Percentiles rank a stretch among this genome's conserved stretches.
Conservation (phyloP, 306 rosid species). For the Cucurbita moschata region DNA sequence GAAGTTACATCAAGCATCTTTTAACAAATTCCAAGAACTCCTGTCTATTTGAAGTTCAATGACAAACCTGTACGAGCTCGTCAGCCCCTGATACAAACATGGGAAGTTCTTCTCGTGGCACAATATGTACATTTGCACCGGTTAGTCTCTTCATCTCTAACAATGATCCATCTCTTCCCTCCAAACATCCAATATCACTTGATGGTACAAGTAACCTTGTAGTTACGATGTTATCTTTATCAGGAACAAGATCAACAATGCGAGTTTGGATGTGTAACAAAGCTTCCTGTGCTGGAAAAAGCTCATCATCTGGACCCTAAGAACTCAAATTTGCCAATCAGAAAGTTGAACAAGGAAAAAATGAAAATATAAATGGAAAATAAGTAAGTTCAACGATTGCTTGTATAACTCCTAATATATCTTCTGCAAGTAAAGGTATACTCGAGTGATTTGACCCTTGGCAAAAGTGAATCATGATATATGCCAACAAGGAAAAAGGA, state of each 20-base stretch:
- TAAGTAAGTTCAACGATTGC: neutral
- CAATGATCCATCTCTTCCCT: conserved; percentile 79
- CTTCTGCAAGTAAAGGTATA: neutral
- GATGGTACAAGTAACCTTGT: conserved; percentile 75
- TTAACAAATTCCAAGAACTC: neutral
- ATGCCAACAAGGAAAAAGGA: neutral
- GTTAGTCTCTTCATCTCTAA: conserved; percentile 62
- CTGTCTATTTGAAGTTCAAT: conserved; percentile 6
- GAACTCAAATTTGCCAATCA: conserved; percentile 12
- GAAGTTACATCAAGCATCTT: neutral
- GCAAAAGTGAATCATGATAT: neutral
- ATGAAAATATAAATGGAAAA: neutral
- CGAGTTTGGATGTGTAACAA: conserved; percentile 81
- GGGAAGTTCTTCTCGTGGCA: conserved; percentile 78
- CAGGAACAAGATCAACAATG: conserved; percentile 75
- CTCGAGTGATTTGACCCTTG: neutral
- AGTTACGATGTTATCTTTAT: conserved; percentile 59
- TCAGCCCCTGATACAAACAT: conserved; percentile 48
- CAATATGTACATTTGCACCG: conserved; percentile 66
- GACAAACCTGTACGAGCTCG: conserved; percentile 77
- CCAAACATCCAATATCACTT: conserved; percentile 70
- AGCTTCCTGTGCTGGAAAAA: conserved; percentile 99
- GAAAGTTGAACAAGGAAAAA: neutral
- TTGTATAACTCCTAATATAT: neutral
- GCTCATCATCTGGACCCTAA: conserved; percentile 88